Evolutionary conservation across 441 rosid species (phyloP).

Genomic region (Eutrema salsugineum): DNA sequence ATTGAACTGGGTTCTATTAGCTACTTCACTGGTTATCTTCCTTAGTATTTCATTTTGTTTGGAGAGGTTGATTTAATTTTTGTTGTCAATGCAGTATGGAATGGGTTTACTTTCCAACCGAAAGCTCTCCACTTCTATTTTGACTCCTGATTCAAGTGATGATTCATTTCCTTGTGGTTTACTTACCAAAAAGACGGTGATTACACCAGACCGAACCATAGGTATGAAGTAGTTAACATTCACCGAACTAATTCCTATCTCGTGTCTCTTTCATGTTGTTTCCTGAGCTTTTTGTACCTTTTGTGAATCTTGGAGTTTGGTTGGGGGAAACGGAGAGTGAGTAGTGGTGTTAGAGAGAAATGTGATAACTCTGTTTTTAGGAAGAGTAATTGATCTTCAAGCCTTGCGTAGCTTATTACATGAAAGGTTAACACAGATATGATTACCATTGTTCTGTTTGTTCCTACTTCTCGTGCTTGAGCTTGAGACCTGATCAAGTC

Average conservation of each 20-base stretch:
- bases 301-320: not conserved
- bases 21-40: not conserved
- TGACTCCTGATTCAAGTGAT: slow-evolving; percentile 55
- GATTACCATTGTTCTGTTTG: not conserved
- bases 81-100: slow-evolving; percentile 38
- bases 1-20: not conserved
- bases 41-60: not conserved
- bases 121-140: slow-evolving; percentile 45
- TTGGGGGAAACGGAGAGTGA: not conserved
- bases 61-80: not conserved
- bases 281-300: not conserved
- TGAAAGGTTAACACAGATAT: not conserved
- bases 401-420: not conserved
- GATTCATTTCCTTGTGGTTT: slow-evolving; percentile 62
- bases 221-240: slow-evolving; percentile 34
- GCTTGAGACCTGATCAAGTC: not conserved
- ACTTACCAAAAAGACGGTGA: slow-evolving; percentile 39
- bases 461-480: not conserved
- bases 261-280: not conserved
- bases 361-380: not conserved
- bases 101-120: slow-evolving; percentile 35
- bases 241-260: not conserved
- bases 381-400: not conserved
- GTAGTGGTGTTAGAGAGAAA: not conserved
- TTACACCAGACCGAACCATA: slow-evolving; percentile 48